Percentiles rank a stretch among this genome's conserved stretches.
Evolutionary conservation across 2,329 filamentous ascomycete species (phyloP).

Genomic region (Camptophora hylomeconis): DNA sequence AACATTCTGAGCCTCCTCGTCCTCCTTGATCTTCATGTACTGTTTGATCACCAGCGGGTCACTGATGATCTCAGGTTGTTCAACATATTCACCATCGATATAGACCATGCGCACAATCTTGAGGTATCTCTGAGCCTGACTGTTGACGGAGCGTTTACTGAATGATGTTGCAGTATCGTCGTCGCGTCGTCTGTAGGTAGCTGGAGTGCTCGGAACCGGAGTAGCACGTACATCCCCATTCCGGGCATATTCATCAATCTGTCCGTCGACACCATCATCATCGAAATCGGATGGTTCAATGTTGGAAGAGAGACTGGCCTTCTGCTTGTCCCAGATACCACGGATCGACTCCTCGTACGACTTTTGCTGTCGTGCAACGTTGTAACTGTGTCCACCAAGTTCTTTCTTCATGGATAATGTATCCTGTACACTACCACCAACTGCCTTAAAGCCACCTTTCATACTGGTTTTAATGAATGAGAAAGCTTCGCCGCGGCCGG

Average conservation of each 20-base stretch:
- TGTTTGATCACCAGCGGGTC: slow-evolving; percentile 80
- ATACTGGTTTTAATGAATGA: slow-evolving; percentile 97
- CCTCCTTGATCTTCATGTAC: slow-evolving; percentile 67
- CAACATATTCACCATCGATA: slow-evolving; percentile 49
- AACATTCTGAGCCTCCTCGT: slow-evolving; percentile 57
- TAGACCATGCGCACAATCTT: slow-evolving; percentile 55
- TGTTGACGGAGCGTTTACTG: slow-evolving; percentile 56
- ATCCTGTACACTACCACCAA: slow-evolving; percentile 77
- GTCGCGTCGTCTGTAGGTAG: slow-evolving; percentile 34
- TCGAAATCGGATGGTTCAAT: slow-evolving; percentile 62
- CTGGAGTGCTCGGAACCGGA: slow-evolving; percentile 39
- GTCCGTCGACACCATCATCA: slow-evolving; percentile 43
- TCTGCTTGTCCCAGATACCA: slow-evolving; percentile 85
- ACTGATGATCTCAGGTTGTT: slow-evolving; percentile 47
- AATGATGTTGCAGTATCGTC: slow-evolving; percentile 76
- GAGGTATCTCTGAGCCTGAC: slow-evolving; percentile 42
- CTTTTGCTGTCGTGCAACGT: slow-evolving; percentile 84
- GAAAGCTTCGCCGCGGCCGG: slow-evolving; percentile 83
- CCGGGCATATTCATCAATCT: slow-evolving; percentile 31
- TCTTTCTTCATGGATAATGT: slow-evolving; percentile 47
- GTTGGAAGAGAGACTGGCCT: slow-evolving; percentile 58
- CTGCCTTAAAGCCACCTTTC: slow-evolving; percentile 92
- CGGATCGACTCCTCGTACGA: slow-evolving; percentile 86
- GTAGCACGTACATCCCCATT: slow-evolving; percentile 38
- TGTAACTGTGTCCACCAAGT: slow-evolving; percentile 84